These are phyloP conservation scores for Triglochin maritima DNA, from an alignment of 106 monocot genomes.

Conservation along the genomic window DNA sequence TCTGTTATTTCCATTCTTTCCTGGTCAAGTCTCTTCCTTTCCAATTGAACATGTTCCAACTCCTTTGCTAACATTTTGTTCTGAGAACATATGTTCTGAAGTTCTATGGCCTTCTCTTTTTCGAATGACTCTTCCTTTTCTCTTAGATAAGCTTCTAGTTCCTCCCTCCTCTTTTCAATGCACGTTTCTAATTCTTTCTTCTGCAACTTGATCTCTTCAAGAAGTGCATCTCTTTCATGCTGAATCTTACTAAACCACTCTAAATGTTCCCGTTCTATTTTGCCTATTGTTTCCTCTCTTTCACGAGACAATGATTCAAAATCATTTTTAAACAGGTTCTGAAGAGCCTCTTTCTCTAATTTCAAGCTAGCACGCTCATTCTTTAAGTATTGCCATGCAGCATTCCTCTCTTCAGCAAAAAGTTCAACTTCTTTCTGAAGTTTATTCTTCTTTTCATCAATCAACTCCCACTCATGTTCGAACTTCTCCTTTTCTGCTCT, in stretches of 20 bases:
- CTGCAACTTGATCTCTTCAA: constrained; percentile 52
- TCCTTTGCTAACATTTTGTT: constrained; percentile 52
- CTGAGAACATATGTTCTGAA: constrained; percentile 41
- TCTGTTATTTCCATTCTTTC: constrained; percentile 58
- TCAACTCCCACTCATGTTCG: constrained; percentile 80
- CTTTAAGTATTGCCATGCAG: constrained; percentile 38
- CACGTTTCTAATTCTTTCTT: constrained; percentile 51
- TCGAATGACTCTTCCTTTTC: constrained; percentile 67
- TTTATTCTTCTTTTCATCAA: constrained; percentile 78
- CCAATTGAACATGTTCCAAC: constrained; percentile 44
- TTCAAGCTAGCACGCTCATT: constrained; percentile 71
- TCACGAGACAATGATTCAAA: constrained; percentile 52
- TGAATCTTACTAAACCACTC: constrained; percentile 64
- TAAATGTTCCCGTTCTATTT: constrained; percentile 62
- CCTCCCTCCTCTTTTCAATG: constrained; percentile 45
- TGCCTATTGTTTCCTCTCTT: constrained; percentile 50
- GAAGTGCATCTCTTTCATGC: constrained; percentile 69
- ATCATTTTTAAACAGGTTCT: constrained; percentile 42
- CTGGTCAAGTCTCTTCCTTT: constrained; percentile 44
- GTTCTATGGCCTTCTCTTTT: constrained; percentile 50
- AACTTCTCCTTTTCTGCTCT: constrained; percentile 86
- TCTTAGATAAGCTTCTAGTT: constrained; percentile 51
- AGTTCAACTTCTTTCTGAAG: constrained; percentile 48
- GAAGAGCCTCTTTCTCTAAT: constrained; percentile 65
- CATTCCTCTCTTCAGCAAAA: constrained; percentile 51